A percentile compares a stretch with the other conserved stretches of the same genome.
These are phyloP conservation scores for Epichloe aotearoae DNA, from an alignment of 2,329 filamentous ascomycete genomes.

Conservation along the genomic window DNA sequence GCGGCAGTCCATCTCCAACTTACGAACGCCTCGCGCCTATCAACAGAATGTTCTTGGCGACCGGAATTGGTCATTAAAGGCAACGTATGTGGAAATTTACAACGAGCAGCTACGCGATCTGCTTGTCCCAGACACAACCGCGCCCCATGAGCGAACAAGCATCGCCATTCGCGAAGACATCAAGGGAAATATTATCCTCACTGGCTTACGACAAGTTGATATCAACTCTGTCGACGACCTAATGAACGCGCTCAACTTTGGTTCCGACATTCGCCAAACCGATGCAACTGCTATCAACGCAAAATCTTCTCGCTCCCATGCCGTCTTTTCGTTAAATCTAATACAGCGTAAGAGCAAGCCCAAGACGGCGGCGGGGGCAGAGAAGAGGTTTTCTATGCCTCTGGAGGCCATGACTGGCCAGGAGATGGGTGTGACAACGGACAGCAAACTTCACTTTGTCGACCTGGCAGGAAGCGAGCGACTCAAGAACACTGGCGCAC, in stretches of 20 bases:
- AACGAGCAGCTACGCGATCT: conserved; percentile 92
- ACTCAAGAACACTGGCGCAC: conserved; percentile 91
- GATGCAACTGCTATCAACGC: conserved; percentile 96
- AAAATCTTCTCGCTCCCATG: conserved; percentile 93
- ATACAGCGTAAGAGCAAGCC: conserved; percentile 64
- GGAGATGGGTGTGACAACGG: conserved; percentile 64
- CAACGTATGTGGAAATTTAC: conserved; percentile 95
- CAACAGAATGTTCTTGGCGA: conserved; percentile 39
- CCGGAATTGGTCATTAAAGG: conserved; percentile 81
- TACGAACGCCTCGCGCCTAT: conserved; percentile 69
- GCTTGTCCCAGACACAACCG: conserved; percentile 62
- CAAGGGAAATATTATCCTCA: conserved; percentile 88
- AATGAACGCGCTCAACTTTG: conserved; percentile 77
- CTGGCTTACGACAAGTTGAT: conserved; percentile 74
- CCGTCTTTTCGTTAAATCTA: conserved; percentile 90
- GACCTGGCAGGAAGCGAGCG: conserved; percentile 94
- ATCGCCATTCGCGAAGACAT: conserved; percentile 92
- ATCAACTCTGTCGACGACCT: conserved; percentile 89
- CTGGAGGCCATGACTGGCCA: conserved; percentile 60
- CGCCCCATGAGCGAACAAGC: conserved; percentile 53
- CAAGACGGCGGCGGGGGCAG: conserved; percentile 39
- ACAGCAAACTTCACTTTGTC: conserved; percentile 98
- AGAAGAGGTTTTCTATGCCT: conserved; percentile 81
- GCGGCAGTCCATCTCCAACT: conserved; percentile 35
- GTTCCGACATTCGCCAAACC: conserved; percentile 87